Evolutionary conservation across 805 yeast genomes (phyloP), one percentile per base, ranked within the genome.

Genomic region (Candida berthetii): DNA sequence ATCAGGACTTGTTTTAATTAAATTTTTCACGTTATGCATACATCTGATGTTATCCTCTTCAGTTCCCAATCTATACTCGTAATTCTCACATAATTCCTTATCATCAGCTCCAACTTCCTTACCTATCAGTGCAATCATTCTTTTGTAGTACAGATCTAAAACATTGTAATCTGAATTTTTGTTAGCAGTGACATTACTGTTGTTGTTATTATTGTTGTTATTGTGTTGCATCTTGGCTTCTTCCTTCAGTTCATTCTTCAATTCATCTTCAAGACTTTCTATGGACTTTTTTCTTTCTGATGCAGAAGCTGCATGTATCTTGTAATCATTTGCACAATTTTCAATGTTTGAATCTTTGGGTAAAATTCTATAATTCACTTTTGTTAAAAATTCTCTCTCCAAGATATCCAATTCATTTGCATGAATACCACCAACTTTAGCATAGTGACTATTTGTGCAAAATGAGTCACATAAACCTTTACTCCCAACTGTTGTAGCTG

Each of bases 351-450:
- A 48, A 46, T 66, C 66, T 44, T 72, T 53, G 3, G 93, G 91
- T 3, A 85, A 72, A 13, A 85, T 79, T 46, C 85, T 69, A 77
- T 93, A 91, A 44, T 80, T 78, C 9, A 91, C 91, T 46, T 89
- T 70, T 38, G 76, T 74, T 36, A 91, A 71, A 54, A 93, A 89
- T 61, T 93, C 98, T 40, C 85, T 80, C 58, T 91, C 99, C 37
- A 91, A 68, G 42, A 91, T 72, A 60, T 93, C 93, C 49, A 90
- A 68, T 57, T 89, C 97, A 44, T 80, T 73, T 37, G 83, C 66
- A 35, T 87, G 87, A 4, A 89, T 84, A 45, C 99, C 98, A 3
- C 99, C 99, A 16, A 93, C 97, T 58, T 85, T 85, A 11, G 98
- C 96, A 55, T 93, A 91, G 61, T 93, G 96, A 36, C 82, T 75